Percentiles rank a stretch among this genome's conserved stretches.
phyloP scores from a whole-genome alignment of 306 rosid species.

The Ormosia semicastrata region DNA sequence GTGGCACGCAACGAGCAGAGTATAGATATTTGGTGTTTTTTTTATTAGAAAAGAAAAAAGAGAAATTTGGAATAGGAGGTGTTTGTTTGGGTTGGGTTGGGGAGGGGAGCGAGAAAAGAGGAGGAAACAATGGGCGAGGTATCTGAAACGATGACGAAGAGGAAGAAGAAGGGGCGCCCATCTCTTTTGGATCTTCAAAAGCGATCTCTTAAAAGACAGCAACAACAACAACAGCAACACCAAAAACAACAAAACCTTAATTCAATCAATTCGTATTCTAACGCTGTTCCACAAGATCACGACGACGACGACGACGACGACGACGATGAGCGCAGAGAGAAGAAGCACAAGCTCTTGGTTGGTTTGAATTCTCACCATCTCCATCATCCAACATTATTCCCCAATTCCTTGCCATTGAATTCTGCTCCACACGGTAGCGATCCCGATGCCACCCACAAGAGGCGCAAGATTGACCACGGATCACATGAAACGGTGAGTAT shows the following conservation, averaged over 20 bases:
- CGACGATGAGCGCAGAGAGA: slow-evolving; percentile 74
- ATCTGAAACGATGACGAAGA: slow-evolving; percentile 64
- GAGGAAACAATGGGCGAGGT: slow-evolving; percentile 68
- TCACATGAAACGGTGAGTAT: slow-evolving; percentile 55
- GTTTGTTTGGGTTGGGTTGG: slow-evolving; percentile 25
- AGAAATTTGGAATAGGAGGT: not conserved
- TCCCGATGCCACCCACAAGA: slow-evolving; percentile 52
- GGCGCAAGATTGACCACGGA: slow-evolving; percentile 51
- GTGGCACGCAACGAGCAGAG: not conserved
- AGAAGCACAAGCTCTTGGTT: slow-evolving; percentile 73
- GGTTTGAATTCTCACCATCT: slow-evolving; percentile 56
- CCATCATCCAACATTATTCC: slow-evolving; percentile 49
- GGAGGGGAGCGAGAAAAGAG: slow-evolving; percentile 43
- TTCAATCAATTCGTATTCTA: slow-evolving; percentile 33
- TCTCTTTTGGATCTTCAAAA: slow-evolving; percentile 96
- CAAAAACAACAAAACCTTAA: slow-evolving; percentile 29
- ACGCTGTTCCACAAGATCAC: slow-evolving; percentile 19
- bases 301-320: slow-evolving; percentile 29
- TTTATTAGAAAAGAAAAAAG: not conserved
- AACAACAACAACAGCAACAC: slow-evolving; percentile 39
- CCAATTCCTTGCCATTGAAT: slow-evolving; percentile 32
- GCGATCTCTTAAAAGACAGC: slow-evolving; percentile 68
- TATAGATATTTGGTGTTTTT: not conserved
- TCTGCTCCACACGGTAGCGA: slow-evolving; percentile 38
- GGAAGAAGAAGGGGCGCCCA: slow-evolving; percentile 97